Evolutionary conservation across 1,139 yeast species (phyloP), one percentile per base, ranked within the genome.

Genomic region (Geotrichum candidum): DNA sequence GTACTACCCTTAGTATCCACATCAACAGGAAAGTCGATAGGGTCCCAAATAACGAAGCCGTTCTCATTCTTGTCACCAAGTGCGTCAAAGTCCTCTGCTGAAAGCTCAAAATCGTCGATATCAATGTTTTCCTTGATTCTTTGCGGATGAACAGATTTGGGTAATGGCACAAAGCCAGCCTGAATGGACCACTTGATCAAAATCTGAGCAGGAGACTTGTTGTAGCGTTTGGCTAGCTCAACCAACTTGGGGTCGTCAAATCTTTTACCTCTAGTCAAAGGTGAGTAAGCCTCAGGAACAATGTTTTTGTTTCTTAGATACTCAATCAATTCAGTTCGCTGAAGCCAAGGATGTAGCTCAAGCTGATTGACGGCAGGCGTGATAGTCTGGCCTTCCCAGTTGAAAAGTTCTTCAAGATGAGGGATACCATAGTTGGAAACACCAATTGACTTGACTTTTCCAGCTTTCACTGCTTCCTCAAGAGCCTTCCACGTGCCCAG

Each of bases 211-310:
- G 89, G 77, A 1, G 82, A 73, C 53, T 80, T 84, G 38, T 74
- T 71, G 70, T 85, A 78, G 66, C 80, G 80, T 9, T 27, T 31
- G 10, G 54, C 48, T 9, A 7, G 18, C 13, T n/a, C 48, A 23
- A 50, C 22, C n/a, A 56, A 13, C 18, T 75, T 84, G 85, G 82
- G 87, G 18, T 18, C 18, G 18, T 18, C 18, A 18, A 18, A 18
- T 18, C 18, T 18, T 18, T 18, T 18, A 18, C 89, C 76, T 66
- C 62, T 78, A 65, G 67, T 75, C 27, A 90, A 87, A 13, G 96
- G 87, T 9, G 90, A 85, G 74, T 88, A 90, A 25, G 94, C 92
- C 72, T 86, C 87, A 57, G 86, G 73, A 7, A 79, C 72, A 65
- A 89, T 87, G 50, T 78, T 80, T 66, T 88, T 77, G 41, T 77